Percentiles rank a stretch among this genome's conserved stretches.
Evolutionary conservation across 1,284 basidiomycete species (phyloP).

Genomic region (Microbotryomycetes sp.): DNA sequence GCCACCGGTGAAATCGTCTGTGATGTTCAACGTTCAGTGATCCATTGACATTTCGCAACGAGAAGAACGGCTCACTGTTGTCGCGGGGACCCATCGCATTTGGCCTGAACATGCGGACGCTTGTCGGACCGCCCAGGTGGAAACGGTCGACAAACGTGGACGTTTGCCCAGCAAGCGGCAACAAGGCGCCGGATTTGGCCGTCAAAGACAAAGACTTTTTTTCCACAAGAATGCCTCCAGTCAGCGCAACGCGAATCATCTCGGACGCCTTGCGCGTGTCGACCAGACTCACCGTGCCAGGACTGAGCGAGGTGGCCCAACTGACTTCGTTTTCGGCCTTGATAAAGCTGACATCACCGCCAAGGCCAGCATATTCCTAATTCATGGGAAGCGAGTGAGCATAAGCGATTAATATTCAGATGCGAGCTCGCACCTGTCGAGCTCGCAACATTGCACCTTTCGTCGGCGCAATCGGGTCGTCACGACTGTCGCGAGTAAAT

Average conservation of each 20-base stretch:
- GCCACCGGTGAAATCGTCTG: constrained; percentile 72
- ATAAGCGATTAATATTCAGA: background rate
- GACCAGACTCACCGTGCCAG: constrained; percentile 40
- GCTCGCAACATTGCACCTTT: constrained; percentile 57
- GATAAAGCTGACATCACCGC: constrained; percentile 58
- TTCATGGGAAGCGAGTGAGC: constrained; percentile 1
- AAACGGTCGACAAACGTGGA: constrained; percentile 74
- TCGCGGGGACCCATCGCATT: constrained; percentile 81
- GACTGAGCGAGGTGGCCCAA: constrained; percentile 53
- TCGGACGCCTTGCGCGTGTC: background rate
- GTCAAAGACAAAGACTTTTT: constrained; percentile 57
- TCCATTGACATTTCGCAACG: background rate
- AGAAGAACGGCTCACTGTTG: constrained; percentile 49
- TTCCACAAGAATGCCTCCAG: too few relatives aligned
- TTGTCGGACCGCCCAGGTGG: constrained; percentile 89
- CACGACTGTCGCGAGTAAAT: constrained; percentile 68
- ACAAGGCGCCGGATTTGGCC: constrained; percentile 53
- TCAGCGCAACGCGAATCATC: too few relatives aligned
- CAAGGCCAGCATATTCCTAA: constrained; percentile 67
- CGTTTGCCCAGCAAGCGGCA: constrained; percentile 45
- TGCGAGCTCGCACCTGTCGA: constrained; percentile 45
- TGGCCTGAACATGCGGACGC: constrained; percentile 73
- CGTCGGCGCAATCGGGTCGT: constrained; percentile 61
- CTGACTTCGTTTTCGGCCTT: constrained; percentile 61
- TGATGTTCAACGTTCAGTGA: background rate